phyloP scores from a whole-genome alignment of 2,329 filamentous ascomycete species.

The Rhytidhysteron rufulum region DNA sequence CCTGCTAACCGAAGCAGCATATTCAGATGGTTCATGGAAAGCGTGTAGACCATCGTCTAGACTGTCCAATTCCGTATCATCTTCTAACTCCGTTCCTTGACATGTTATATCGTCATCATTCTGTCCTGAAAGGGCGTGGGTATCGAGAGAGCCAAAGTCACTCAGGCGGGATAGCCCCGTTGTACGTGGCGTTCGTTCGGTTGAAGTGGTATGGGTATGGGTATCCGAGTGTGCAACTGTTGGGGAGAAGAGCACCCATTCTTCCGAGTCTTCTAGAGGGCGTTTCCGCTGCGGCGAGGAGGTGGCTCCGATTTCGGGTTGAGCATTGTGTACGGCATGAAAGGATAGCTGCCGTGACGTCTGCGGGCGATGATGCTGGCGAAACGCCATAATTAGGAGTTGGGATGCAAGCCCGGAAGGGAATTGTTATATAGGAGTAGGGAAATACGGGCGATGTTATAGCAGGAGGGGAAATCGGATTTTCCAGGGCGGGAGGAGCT shows the following conservation, averaged over 20 bases:
- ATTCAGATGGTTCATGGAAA: conserved; percentile 63
- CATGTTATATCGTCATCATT: conserved; percentile 37
- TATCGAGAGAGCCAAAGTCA: conserved; percentile 75
- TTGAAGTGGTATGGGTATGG: conserved; percentile 64
- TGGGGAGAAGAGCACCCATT: conserved; percentile 91
- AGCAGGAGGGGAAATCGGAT: not conserved
- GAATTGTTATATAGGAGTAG: not conserved
- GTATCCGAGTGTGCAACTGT: conserved; percentile 55
- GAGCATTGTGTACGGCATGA: conserved; percentile 21
- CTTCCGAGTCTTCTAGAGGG: conserved; percentile 68
- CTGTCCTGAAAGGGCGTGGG: conserved; percentile 56
- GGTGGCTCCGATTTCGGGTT: conserved; percentile 18
- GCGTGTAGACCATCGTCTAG: conserved; percentile 88
- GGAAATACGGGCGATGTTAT: not conserved
- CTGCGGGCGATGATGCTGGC: conserved; percentile 35
- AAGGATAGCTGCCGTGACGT: conserved; percentile 31
- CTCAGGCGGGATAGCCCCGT: conserved; percentile 70
- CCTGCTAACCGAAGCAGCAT: conserved; percentile 39
- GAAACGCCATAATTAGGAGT: conserved; percentile 33
- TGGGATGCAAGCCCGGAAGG: too few species aligned
- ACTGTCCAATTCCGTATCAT: conserved; percentile 81
- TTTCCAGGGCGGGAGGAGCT: too few species aligned
- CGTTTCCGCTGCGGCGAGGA: conserved; percentile 40
- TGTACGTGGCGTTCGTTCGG: conserved; percentile 60
- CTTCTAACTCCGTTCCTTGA: conserved; percentile 41